Conservation (phyloP, 192 early-diverging fungal genomes). For the Coemansia nantahalensis region DNA sequence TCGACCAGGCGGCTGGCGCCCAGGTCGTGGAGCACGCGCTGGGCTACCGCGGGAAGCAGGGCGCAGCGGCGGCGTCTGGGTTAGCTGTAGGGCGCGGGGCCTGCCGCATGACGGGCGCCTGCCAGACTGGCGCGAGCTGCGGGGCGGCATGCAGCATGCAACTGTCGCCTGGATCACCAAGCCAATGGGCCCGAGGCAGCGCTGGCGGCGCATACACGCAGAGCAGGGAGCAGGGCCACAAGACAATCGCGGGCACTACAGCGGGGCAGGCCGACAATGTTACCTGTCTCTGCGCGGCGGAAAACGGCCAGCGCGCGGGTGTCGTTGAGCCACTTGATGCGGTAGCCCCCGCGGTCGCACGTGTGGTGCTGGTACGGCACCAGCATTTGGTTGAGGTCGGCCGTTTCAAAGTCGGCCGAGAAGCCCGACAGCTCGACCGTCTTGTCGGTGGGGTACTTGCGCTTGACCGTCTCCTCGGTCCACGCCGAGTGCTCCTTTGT, state of each 20-base stretch:
- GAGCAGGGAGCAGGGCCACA: too few relatives aligned
- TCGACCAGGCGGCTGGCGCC: constrained; percentile 41
- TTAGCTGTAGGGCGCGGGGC: too few relatives aligned
- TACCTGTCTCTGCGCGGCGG: constrained; percentile 53
- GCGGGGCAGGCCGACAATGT: too few relatives aligned
- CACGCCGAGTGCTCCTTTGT: constrained; percentile 49
- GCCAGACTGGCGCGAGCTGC: too few relatives aligned
- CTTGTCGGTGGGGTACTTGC: constrained; percentile 54
- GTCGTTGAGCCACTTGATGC: constrained; percentile 56
- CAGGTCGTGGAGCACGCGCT: constrained; percentile 48
- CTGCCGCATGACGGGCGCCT: too few relatives aligned
- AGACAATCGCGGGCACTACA: constrained; percentile 2
- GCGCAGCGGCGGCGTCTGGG: too few relatives aligned
- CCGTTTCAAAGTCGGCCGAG: constrained; percentile 53
- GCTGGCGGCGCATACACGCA: neutral
- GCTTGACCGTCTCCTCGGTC: constrained; percentile 50
- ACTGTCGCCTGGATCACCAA: neutral
- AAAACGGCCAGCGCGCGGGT: constrained; percentile 53
- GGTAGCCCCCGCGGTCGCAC: constrained; percentile 52
- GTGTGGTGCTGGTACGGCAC: constrained; percentile 55
- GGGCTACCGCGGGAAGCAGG: constrained; percentile 22
- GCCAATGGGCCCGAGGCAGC: constrained; percentile 12
- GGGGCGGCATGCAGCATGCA: constrained; percentile 1
- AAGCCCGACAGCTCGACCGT: constrained; percentile 52
- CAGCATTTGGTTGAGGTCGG: constrained; percentile 55